Evolutionary conservation across 176 grass and related monocot species (phyloP), one percentile per base, ranked within the genome.

Genomic region (Zoysia pacifica): DNA sequence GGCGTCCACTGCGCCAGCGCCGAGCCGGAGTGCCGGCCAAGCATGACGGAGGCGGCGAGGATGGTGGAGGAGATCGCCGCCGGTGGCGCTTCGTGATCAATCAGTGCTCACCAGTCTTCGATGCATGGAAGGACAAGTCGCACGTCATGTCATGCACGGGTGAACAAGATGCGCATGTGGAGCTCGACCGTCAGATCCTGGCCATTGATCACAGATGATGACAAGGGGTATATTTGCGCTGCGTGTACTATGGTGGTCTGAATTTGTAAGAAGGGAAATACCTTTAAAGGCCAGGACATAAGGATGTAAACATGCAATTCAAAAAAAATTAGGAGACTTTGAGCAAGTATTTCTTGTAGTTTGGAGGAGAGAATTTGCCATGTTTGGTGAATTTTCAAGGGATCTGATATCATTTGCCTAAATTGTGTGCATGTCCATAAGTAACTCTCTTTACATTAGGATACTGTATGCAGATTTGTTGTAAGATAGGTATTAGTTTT

Each of bases 21-120:
- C 1, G 74, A 78, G 77, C 69, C 81, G 0, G 92, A 94, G 60
- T 46, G 76, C 77, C 84, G 92, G n/a, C 92, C 86, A 0, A 85
- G 18, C 19, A 75, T 89, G 59, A 13, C 51, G 10, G 84, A 91
- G 51, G 92, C 83, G 0, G 80, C 89, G 7, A 73, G 55, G 81
- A 80, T 91, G 49, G 83, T 94, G 44, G 92, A 89, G 74, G 81
- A 89, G 77, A 86, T 91, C 41, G 79, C 54, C 56, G 38, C 37
- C 18, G 79, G 37, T 16, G 67, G 52, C 47, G 79, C 37, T 8
- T 41, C 71, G 37, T 70, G 84, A 8, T 54, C 5, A 12, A 14
- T 2, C 1, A n/a, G 15, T n/a, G 16, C 11, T 8, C 12, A 64
- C 4, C 6, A 39, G 13, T 36, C 62, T 3, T 11, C 48, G 59